Conservation (phyloP, 2,329 filamentous ascomycete species). For the Talaromyces piceae region DNA sequence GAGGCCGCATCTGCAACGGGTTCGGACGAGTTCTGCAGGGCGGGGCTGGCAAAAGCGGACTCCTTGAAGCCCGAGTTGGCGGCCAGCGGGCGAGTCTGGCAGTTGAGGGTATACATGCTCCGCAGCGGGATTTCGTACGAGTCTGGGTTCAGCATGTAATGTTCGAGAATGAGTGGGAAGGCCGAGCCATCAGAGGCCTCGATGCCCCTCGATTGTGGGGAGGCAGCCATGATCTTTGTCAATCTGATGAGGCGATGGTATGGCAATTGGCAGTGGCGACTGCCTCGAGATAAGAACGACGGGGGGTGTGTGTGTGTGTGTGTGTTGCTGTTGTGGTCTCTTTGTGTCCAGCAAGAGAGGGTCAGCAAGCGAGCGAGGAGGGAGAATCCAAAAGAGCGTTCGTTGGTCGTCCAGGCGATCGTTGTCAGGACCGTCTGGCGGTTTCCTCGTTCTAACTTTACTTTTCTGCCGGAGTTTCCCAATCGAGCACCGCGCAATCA, state of each 20-base stretch:
- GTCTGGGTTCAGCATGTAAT: conserved; percentile 53
- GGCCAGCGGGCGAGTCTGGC: conserved; percentile 34
- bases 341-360: not conserved
- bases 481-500: not conserved
- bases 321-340: not conserved
- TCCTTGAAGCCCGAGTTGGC: conserved; percentile 21
- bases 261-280: too few species aligned
- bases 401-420: not conserved
- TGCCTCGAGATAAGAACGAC: not conserved
- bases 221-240: too few species aligned
- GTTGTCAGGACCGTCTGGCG: not conserved
- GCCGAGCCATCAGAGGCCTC: conserved; percentile 32
- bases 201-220: conserved; percentile 15
- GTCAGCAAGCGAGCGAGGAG: not conserved
- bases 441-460: too few species aligned
- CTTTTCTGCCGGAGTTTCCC: not conserved
- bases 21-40: conserved; percentile 16
- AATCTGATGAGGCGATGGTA: too few species aligned
- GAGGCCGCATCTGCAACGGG: conserved; percentile 30
- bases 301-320: not conserved
- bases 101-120: conserved; percentile 62
- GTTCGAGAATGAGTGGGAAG: conserved; percentile 50
- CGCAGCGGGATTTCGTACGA: conserved; percentile 60
- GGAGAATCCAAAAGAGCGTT: too few species aligned
- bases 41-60: conserved; percentile 31